A percentile compares a stretch with the other conserved stretches of the same genome.
These are phyloP conservation scores for Ascochyta rabiei DNA, from an alignment of 2,329 filamentous ascomycete genomes.

Conservation along the genomic window DNA sequence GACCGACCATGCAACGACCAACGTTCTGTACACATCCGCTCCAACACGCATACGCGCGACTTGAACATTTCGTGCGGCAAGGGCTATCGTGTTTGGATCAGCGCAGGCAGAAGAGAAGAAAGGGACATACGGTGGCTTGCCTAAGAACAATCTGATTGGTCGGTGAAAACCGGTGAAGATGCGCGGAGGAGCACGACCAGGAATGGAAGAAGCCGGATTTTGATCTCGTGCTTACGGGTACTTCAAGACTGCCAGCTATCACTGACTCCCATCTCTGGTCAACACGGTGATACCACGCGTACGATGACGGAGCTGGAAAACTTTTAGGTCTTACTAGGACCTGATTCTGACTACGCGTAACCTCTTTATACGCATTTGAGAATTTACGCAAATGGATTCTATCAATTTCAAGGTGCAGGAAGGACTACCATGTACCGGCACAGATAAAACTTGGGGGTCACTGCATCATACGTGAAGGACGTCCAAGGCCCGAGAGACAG, in stretches of 20 bases:
- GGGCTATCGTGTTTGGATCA: conserved; percentile 11
- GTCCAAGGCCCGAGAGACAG: too few relatives aligned
- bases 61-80: conserved; percentile 4
- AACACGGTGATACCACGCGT: too few relatives aligned
- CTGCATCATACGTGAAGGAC: too few relatives aligned
- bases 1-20: neutral
- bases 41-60: conserved; percentile 2
- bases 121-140: conserved; percentile 12
- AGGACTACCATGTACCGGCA: too few relatives aligned
- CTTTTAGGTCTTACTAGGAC: too few relatives aligned
- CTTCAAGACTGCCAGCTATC: neutral
- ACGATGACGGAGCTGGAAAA: too few relatives aligned
- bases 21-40: neutral
- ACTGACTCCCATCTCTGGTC: too few relatives aligned
- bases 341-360: too few relatives aligned
- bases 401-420: too few relatives aligned
- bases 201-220: neutral
- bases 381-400: too few relatives aligned
- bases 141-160: conserved; percentile 17
- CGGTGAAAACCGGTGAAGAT: conserved; percentile 13
- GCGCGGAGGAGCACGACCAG: conserved; percentile 9
- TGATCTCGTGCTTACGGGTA: neutral
- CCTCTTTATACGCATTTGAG: too few relatives aligned
- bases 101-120: conserved; percentile 9
- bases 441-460: too few relatives aligned